Evolutionary conservation across 2,329 filamentous ascomycete genomes (phyloP).

Genomic region (Penicillium sp.): DNA sequence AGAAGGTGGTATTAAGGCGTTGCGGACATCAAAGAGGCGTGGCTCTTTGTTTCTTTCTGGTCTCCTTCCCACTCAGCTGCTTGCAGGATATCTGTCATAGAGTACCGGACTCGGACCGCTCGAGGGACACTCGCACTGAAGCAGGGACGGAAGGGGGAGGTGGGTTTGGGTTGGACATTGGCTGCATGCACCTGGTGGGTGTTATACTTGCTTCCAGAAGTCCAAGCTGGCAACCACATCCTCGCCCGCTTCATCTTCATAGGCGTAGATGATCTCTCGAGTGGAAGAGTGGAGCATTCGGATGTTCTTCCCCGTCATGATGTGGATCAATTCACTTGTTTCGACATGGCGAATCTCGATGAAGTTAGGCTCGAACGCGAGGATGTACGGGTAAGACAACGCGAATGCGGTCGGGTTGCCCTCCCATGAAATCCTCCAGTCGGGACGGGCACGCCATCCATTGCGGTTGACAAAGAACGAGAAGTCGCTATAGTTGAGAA

Average conservation of each 20-base stretch:
- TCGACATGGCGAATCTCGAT: constrained; percentile 96
- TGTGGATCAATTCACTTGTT: constrained; percentile 84
- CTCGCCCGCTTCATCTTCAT: constrained; percentile 91
- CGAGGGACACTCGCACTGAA: neutral
- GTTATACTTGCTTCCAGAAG: constrained; percentile 68
- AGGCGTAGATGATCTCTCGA: constrained; percentile 96
- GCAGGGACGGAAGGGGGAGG: neutral
- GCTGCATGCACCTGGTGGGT: neutral
- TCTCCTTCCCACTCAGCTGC: neutral
- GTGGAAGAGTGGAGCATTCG: constrained; percentile 97
- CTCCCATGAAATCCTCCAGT: constrained; percentile 98
- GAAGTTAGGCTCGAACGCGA: constrained; percentile 96
- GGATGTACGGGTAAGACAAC: constrained; percentile 91
- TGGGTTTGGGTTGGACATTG: neutral
- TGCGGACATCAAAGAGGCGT: neutral
- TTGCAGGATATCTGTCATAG: neutral
- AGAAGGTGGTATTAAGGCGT: neutral
- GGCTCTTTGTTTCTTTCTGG: neutral
- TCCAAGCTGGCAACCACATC: constrained; percentile 93
- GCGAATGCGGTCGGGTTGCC: constrained; percentile 89
- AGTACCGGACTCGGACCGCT: neutral
- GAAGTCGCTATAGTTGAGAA: constrained; percentile 97
- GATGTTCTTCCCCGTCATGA: constrained; percentile 94
- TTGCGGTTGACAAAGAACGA: constrained; percentile 99
- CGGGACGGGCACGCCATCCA: constrained; percentile 90